A percentile compares a stretch with the other conserved stretches of the same genome.
These are phyloP conservation scores for Murraya koenigii DNA, from an alignment of 345 rosid species.

Conservation along the genomic window DNA sequence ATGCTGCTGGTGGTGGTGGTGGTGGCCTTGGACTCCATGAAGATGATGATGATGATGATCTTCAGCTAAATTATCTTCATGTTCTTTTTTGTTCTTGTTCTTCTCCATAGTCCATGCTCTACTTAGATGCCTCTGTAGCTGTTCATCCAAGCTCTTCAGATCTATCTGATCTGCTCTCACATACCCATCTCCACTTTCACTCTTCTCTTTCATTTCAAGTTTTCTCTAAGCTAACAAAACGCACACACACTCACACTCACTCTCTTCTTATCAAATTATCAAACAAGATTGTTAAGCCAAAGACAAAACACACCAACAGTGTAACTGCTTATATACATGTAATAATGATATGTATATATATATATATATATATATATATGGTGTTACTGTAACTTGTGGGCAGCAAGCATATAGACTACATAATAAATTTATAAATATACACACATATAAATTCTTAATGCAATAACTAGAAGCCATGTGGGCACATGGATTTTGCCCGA, in stretches of 20 bases:
- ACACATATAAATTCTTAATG: no score
- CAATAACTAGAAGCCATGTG: slow-evolving; percentile 38
- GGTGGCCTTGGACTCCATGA: not conserved
- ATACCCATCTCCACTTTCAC: slow-evolving; percentile 67
- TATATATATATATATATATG: no score
- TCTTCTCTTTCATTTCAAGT: slow-evolving; percentile 50
- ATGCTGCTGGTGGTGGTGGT: slow-evolving; percentile 13
- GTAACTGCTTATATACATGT: not conserved
- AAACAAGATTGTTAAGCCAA: not conserved
- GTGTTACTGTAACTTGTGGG: no score
- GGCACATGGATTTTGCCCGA: slow-evolving; percentile 62
- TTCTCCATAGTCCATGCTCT: slow-evolving; percentile 86
- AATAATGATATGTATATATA: no score
- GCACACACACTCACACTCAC: not conserved
- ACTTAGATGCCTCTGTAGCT: slow-evolving; percentile 82
- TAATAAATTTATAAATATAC: not conserved
- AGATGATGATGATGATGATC: not conserved
- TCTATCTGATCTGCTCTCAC: slow-evolving; percentile 99
- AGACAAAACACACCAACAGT: not conserved
- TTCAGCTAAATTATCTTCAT: slow-evolving; percentile 19
- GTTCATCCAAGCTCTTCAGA: slow-evolving; percentile 92
- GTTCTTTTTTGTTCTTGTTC: slow-evolving; percentile 50
- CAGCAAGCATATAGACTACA: no score
- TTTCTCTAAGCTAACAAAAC: slow-evolving; percentile 7
- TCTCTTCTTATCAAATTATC: not conserved